Evolutionary conservation across 1,284 basidiomycete genomes (phyloP).

Genomic region (Leccinum pachyderme): DNA sequence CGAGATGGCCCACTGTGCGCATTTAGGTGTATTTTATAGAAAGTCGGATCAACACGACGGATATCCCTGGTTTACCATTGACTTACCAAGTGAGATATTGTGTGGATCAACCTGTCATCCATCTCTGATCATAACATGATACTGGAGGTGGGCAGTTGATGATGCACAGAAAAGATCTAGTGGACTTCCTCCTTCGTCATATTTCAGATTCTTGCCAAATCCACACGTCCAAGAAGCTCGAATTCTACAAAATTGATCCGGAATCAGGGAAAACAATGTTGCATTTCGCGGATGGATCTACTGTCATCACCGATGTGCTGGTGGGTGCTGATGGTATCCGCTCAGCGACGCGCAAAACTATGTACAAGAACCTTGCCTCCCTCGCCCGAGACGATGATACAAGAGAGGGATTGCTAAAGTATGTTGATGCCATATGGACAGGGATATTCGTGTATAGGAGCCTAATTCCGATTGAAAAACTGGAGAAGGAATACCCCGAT

Average conservation of each 20-base stretch:
- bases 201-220: conserved; percentile 31
- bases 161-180: conserved; percentile 35
- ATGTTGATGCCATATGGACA: conserved; percentile 21
- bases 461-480: conserved; percentile 13
- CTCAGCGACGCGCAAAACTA: conserved; percentile 22
- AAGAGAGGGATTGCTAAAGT: conserved; percentile 9
- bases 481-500: conserved; percentile 29
- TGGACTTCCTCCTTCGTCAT: conserved; percentile 31
- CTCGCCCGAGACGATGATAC: conserved; percentile 1
- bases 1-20: background rate
- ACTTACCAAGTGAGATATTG: conserved; percentile 7
- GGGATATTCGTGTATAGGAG: conserved; percentile 20
- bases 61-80: conserved; percentile 20
- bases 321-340: conserved; percentile 32
- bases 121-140: background rate
- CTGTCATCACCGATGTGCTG: conserved; percentile 34
- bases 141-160: conserved; percentile 24
- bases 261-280: conserved; percentile 19
- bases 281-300: conserved; percentile 35
- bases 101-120: background rate
- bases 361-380: conserved; percentile 18
- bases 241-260: conserved; percentile 20
- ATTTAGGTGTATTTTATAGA: conserved; percentile 16
- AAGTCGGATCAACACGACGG: conserved; percentile 28
- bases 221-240: conserved; percentile 33